A percentile compares a stretch with the other conserved stretches of the same genome.
These are phyloP conservation scores for Solanum arcanum DNA, from an alignment of 257 asterid genomes.

Conservation along the genomic window DNA sequence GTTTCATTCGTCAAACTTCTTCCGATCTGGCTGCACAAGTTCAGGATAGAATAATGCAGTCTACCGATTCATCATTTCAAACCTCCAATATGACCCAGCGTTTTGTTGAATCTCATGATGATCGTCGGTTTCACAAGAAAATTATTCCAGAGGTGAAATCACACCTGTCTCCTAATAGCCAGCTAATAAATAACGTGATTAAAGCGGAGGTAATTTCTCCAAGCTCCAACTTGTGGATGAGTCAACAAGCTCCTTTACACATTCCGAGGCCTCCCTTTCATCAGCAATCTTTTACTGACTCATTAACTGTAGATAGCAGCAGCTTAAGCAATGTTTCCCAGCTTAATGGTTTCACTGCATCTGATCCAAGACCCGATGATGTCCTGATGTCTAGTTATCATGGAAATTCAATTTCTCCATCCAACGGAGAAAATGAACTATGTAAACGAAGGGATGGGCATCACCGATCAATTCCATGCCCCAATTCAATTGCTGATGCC, in stretches of 20 bases:
- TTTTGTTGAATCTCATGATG: neutral
- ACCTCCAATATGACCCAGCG: slow-evolving; percentile 1
- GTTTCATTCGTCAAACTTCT: slow-evolving; percentile 13
- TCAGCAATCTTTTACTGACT: neutral
- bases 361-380: neutral
- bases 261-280: slow-evolving; percentile 13
- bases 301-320: neutral
- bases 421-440: slow-evolving; percentile 10
- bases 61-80: slow-evolving; percentile 16
- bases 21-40: slow-evolving; percentile 12
- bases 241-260: slow-evolving; percentile 21
- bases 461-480: neutral
- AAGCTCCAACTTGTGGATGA: slow-evolving; percentile 42
- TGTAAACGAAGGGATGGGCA: slow-evolving; percentile 1
- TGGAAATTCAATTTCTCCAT: neutral
- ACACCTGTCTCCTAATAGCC: slow-evolving; percentile 12
- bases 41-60: slow-evolving; percentile 9
- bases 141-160: slow-evolving; percentile 6
- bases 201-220: slow-evolving; percentile 62
- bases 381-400: neutral
- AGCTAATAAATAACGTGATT: slow-evolving; percentile 15
- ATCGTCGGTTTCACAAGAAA: slow-evolving; percentile 4
- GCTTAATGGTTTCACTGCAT: neutral
- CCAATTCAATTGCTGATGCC: slow-evolving; percentile 8
- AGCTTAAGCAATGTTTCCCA: neutral